Evolutionary conservation across 768 basidiomycete genomes (phyloP), one percentile per base, ranked within the genome.

Genomic region (Cystobasidium tubakii): DNA sequence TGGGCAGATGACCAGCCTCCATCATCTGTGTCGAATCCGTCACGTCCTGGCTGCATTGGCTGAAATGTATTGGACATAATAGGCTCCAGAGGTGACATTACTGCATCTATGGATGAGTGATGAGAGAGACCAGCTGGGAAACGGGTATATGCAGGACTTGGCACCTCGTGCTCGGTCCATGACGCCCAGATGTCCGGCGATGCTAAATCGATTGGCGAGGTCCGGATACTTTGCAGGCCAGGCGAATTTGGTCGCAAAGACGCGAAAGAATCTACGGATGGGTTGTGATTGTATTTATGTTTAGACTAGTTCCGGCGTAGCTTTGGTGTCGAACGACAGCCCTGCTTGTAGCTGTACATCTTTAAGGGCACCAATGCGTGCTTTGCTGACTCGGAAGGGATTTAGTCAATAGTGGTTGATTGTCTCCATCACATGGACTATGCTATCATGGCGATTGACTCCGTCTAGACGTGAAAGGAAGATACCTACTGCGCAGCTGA

Each of bases 321-420:
- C 39, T 60, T 71, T 10, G 69, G 69, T 1, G 69, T 71, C 7
- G 69, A 71, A 1, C 69, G 66, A 12, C 34, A 69, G 66, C 66
- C 66, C 66, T 36, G 21, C 69, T 71, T 71, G 53, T 55, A 71
- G 33, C 12, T 34, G 27, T 71, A 71, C 15, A 71, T 13, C 6
- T 60, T 27, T 7, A 71, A 13, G n/a, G 50, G 53, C 69, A 71
- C 33, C 33, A 12, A 29, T 4, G 27, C 27, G 7, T 50, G 46
- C 7, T 50, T 6, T 39, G 39, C 15, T 15, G 15, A 15, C 15
- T 15, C 39, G 39, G n/a, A 50, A 12, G 46, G 12, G 21, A 17
- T 6, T 50, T 7, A 17, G 17, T 17, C 7, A 42, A 17, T 17
- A 42, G 42, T 42, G 7, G 42, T 7, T 42, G 7, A 17, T 7